Evolutionary conservation across 108 stramenopile genomes (phyloP).

Genomic region (Nannochloropsis oceanica): DNA sequence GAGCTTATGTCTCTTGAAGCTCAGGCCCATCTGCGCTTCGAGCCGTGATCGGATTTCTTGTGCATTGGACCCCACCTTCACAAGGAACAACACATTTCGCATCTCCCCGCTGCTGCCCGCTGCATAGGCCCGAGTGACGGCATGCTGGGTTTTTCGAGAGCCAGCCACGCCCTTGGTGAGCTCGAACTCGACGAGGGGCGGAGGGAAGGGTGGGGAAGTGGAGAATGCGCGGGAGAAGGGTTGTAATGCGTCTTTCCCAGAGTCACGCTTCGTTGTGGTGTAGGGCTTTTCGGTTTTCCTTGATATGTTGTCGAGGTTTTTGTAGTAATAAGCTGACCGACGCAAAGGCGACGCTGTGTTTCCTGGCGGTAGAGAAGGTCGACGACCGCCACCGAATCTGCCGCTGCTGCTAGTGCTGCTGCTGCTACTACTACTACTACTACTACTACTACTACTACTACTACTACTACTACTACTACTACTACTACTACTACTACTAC

Average conservation of each 20-base stretch:
- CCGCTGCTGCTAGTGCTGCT: neutral
- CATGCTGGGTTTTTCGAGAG: neutral
- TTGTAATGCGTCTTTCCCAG: neutral
- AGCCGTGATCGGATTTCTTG: neutral
- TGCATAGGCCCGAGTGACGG: neutral
- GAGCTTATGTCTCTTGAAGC: neutral
- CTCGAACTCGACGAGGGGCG: neutral
- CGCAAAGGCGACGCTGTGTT: neutral
- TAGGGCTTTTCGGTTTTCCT: neutral
- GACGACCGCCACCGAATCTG: neutral
- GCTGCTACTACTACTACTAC: neutral
- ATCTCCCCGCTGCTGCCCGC: neutral
- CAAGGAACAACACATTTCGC: neutral
- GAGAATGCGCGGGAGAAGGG: neutral
- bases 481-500: neutral
- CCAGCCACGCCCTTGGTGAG: neutral
- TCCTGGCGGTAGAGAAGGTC: neutral
- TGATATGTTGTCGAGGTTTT: neutral
- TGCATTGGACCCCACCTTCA: neutral
- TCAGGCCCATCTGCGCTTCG: neutral
- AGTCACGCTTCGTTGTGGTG: neutral
- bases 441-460: neutral
- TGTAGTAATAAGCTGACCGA: neutral
- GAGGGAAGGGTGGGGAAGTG: neutral
- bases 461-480: neutral